phyloP scores from a whole-genome alignment of 2,329 filamentous ascomycete genomes.

The Aspergillus niger region DNA sequence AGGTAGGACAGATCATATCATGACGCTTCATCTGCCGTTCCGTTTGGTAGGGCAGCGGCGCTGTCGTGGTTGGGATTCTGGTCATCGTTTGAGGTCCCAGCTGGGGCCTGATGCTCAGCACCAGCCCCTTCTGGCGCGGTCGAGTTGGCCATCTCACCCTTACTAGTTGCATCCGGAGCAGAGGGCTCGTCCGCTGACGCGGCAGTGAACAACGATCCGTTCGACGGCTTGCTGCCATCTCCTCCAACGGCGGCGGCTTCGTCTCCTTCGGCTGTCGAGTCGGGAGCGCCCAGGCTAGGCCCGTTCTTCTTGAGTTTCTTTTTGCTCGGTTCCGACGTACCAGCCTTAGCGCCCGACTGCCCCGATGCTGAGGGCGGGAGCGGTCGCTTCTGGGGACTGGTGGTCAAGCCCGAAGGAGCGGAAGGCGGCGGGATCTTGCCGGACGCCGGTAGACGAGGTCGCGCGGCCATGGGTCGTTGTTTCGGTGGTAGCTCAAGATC shows the following conservation, averaged over 20 bases:
- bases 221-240: conserved; percentile 14
- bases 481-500: conserved; percentile 94
- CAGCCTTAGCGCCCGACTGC: conserved; percentile 29
- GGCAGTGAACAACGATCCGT: background rate
- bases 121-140: conserved; percentile 17
- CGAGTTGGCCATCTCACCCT: conserved; percentile 15
- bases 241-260: conserved; percentile 22
- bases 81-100: conserved; percentile 18
- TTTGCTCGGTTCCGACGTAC: conserved; percentile 41
- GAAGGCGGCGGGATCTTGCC: conserved; percentile 47
- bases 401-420: conserved; percentile 32
- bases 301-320: conserved; percentile 48
- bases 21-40: conserved; percentile 57
- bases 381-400: conserved; percentile 47
- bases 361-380: conserved; percentile 30
- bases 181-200: conserved; percentile 36
- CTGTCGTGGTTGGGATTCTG: conserved; percentile 31
- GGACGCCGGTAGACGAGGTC: conserved; percentile 48
- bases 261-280: conserved; percentile 31
- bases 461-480: conserved; percentile 62
- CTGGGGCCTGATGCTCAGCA: conserved; percentile 14
- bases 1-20: conserved; percentile 18
- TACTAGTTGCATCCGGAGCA: conserved; percentile 13
- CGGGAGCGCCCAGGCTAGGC: conserved; percentile 28
- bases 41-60: conserved; percentile 54